Base-by-base conservation (phyloP, 1,284 basidiomycete species). In the Pisolithus thermaeus region DNA sequence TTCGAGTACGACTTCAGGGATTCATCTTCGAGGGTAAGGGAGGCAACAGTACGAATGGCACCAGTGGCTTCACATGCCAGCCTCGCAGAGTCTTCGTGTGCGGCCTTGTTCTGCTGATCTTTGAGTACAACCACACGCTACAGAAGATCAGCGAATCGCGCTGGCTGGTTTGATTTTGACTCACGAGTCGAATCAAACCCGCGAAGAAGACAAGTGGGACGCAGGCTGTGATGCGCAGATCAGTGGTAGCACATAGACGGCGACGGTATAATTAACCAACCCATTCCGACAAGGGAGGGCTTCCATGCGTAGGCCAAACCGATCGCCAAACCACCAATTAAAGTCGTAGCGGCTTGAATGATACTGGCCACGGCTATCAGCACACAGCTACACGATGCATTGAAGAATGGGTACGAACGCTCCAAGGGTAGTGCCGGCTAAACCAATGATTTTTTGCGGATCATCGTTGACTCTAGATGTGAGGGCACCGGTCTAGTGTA, bases 1-100 rank as follows among this genome's bases (percentile, higher is more conserved):
- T 78, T 57, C 59, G 83, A 83, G 72, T 95, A 96, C 7, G 87
- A 71, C 22, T 72, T 70, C 56, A 84, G 70, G 66, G 91, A 86
- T 61, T 93, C 86, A 43, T 83, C 80, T 69, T 93, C 94, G 20
- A 92, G 78, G 0, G 92, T 97, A 42, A 98, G 76, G 2, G 88
- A 82, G 1, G 94, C 94, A 28, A 99, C 94, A 5, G 96, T 97
- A n/a, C 93, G 84, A 63, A 99, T 97, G 4, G 94, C 78, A 6
- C 81, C 88, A 14, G 94, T 92, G 23, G 94, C 93, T 70, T 98
- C 96, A 62, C 90, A 90, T 28, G 96, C 96, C 27, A 95, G 70
- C 59, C 96, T 93, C 14, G 95, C 92, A 18, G 90, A 92, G 4
- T 72, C 72, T 59, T 89, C 88, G 66, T 99, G 93, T 0, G 87